Evolutionary conservation across 78 protist species (phyloP), one percentile per base, ranked within the genome.

Genomic region (Diacronema lutheri): DNA sequence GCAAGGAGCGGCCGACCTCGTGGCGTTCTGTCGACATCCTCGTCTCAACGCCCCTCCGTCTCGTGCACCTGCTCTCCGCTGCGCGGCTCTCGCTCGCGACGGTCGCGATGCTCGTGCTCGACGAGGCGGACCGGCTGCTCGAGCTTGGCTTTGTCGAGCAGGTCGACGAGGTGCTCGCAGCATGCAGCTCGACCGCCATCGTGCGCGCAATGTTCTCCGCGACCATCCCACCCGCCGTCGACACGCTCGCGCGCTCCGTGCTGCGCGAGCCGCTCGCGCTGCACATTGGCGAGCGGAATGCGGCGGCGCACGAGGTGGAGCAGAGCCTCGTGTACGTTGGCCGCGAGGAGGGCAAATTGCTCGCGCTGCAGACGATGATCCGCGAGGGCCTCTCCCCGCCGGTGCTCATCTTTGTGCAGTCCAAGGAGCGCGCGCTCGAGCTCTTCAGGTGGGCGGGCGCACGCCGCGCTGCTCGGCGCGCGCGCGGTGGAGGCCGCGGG

Each of bases 121-220:
- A 96, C 71, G 98, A 96, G 83, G 98, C 95, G 37, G 98, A 96
- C 81, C 62, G 57, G 72, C 91, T 96, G 56, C 90, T 95, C 65
- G 94, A 88, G 65, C 40, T 64, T 13, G 90, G 92, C 40, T 95
- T 93, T 62, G 33, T 89, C 10, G 90, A 88, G 74, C 97, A 95
- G 93, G 92, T 93, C 41, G 89, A 90, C 78, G 50, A n/a, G 56
- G 83, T 91, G 0, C 77, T 92, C 56, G 55, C 58, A 65, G 37
- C 81, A 4, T 31, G 61, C 80, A 0, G 7, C 19, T 0, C 4
- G 29, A 10, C 56, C n/a, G 81, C 50, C 33, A 91, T 95, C 38
- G 99, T 97, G 90, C 98, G 97, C 46, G 94, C 92, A 81, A 93
- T 98, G 44, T 93, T 98, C 91, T 93, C 97, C 33, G 99, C 99